Conservation (phyloP, 1,284 basidiomycete genomes). For the Volvariella surrecta region DNA sequence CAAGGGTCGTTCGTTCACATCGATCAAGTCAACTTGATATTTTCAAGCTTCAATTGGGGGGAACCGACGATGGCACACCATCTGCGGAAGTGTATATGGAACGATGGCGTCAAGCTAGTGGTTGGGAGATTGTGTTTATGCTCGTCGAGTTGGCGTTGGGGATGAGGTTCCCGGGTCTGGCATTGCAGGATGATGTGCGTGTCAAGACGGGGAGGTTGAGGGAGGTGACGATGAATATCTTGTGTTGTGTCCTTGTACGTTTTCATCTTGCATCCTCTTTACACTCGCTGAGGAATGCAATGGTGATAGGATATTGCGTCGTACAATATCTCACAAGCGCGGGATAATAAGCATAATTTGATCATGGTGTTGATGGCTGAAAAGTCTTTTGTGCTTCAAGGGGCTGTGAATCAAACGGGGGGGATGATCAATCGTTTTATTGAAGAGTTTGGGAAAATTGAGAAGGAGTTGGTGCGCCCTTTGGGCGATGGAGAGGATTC, state of each 20-base stretch:
- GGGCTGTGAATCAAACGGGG: constrained; percentile 37
- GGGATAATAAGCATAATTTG: constrained; percentile 29
- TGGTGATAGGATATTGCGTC: constrained; percentile 16
- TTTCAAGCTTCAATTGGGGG: too few species aligned
- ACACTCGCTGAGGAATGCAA: constrained; percentile 3
- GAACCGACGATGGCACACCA: too few species aligned
- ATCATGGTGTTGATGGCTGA: constrained; percentile 33
- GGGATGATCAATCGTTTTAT: constrained; percentile 30
- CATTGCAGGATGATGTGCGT: background rate
- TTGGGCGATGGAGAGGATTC: background rate
- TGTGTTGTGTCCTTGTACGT: constrained; percentile 39
- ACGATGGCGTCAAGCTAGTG: background rate
- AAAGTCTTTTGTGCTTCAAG: constrained; percentile 33
- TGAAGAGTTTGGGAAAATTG: constrained; percentile 25
- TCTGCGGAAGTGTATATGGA: background rate
- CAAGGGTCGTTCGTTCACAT: too few species aligned
- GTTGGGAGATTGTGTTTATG: background rate
- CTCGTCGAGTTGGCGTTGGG: constrained; percentile 8
- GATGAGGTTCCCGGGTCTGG: background rate
- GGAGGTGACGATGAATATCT: constrained; percentile 32
- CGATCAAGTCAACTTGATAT: too few species aligned
- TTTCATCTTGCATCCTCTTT: constrained; percentile 6
- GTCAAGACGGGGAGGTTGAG: constrained; percentile 25
- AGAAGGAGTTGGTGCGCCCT: constrained; percentile 15
- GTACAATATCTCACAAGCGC: constrained; percentile 34